Conservation (phyloP, 78 protist species). For the Thecamonas trahens region DNA sequence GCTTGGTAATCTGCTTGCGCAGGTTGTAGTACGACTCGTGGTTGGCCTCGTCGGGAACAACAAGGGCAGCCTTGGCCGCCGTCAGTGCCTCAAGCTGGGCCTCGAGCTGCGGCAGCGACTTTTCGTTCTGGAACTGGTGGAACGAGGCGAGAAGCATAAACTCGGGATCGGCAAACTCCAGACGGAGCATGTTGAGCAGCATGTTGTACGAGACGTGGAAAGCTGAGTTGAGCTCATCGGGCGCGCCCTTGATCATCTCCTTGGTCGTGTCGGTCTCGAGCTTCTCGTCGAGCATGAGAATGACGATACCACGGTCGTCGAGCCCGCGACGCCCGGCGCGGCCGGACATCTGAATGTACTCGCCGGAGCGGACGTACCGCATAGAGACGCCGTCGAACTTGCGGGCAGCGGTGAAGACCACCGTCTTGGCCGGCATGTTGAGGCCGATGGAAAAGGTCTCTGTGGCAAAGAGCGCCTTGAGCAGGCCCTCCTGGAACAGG, state of each 20-base stretch:
- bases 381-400: conserved; percentile 87
- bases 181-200: conserved; percentile 77
- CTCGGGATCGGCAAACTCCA: conserved; percentile 27
- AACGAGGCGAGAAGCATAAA: neutral
- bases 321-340: conserved; percentile 97
- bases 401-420: conserved; percentile 66
- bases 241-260: conserved; percentile 53
- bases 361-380: conserved; percentile 71
- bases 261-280: conserved; percentile 28
- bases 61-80: too few species aligned
- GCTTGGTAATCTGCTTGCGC: neutral
- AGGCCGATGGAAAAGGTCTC: conserved; percentile 99
- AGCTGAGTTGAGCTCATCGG: conserved; percentile 41
- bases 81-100: neutral
- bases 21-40: conserved; percentile 20
- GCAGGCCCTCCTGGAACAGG: conserved; percentile 76
- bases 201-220: conserved; percentile 87
- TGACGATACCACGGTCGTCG: conserved; percentile 81
- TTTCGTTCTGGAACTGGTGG: neutral
- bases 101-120: neutral
- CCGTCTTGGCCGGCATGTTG: conserved; percentile 96
- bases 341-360: conserved; percentile 95
- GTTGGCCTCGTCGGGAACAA: neutral
- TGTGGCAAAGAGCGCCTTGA: conserved; percentile 91
- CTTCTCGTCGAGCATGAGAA: conserved; percentile 26